Conservation (phyloP, 192 early-diverging fungal species). For the Pilobolus umbonatus region DNA sequence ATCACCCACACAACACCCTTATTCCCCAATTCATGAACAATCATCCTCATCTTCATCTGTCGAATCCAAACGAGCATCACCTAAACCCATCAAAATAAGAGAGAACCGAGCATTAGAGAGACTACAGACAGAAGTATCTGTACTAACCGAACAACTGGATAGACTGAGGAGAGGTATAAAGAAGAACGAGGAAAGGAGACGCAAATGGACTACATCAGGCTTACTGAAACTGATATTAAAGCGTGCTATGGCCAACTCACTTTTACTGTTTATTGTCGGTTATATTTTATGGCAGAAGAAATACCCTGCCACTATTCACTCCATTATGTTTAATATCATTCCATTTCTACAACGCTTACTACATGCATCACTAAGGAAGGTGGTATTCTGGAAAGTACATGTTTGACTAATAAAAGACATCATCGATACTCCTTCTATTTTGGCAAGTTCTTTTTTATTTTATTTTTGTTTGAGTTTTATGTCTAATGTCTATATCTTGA, state of each 20-base stretch:
- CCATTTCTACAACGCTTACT: background rate
- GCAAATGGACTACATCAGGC: too few relatives aligned
- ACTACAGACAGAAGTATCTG: slow-evolving; percentile 24
- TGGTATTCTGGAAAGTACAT: slow-evolving; percentile 9
- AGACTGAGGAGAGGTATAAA: slow-evolving; percentile 7
- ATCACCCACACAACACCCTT: slow-evolving; percentile 10
- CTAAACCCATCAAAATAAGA: background rate
- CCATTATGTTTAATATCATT: background rate
- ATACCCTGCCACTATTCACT: slow-evolving; percentile 15
- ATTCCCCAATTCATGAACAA: background rate
- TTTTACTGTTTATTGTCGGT: slow-evolving; percentile 12
- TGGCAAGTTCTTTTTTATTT: too few relatives aligned
- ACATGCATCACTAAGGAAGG: background rate
- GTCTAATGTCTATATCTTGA: too few relatives aligned
- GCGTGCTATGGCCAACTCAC: slow-evolving; percentile 12
- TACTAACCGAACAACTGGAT: slow-evolving; percentile 19
- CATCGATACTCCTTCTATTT: too few relatives aligned
- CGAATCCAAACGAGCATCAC: background rate
- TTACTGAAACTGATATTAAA: too few relatives aligned
- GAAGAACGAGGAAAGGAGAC: slow-evolving; percentile 9
- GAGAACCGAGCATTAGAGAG: slow-evolving; percentile 20
- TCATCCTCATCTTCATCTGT: background rate
- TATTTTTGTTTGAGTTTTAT: too few relatives aligned
- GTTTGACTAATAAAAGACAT: too few relatives aligned
- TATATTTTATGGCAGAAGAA: slow-evolving; percentile 11